Conservation (phyloP, 2,329 filamentous ascomycete species). For the Sphaerostilbella broomeana region DNA sequence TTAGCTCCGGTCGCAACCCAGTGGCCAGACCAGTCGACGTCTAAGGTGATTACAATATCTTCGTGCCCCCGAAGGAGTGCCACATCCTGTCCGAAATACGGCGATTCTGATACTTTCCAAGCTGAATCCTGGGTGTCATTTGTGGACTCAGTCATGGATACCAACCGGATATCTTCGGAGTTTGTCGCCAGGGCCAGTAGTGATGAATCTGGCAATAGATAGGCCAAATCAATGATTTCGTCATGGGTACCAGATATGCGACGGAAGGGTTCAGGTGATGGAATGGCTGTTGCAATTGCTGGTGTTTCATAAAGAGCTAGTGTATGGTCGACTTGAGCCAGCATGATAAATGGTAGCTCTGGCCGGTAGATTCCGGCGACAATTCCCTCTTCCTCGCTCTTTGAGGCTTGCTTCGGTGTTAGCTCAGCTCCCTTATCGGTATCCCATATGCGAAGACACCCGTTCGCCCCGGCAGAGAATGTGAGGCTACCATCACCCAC, state of each 20-base stretch:
- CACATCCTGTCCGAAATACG: conserved; percentile 85
- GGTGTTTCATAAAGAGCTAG: conserved; percentile 61
- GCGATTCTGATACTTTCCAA: conserved; percentile 25
- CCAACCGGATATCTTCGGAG: conserved; percentile 82
- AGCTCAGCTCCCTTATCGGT: conserved; percentile 70
- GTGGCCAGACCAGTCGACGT: conserved; percentile 92
- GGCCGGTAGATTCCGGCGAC: conserved; percentile 63
- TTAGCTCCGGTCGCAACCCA: conserved; percentile 97
- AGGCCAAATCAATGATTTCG: conserved; percentile 91
- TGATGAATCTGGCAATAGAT: conserved; percentile 72
- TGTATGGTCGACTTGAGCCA: conserved; percentile 84
- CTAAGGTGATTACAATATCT: conserved; percentile 91
- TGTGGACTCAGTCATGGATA: conserved; percentile 56
- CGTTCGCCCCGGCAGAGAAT: conserved; percentile 80
- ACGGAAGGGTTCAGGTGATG: conserved; percentile 50
- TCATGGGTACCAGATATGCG: conserved; percentile 95
- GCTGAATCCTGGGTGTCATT: conserved; percentile 16
- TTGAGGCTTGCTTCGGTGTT: conserved; percentile 62
- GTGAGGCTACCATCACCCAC: conserved; percentile 62
- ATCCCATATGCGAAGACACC: conserved; percentile 77
- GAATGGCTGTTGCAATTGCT: conserved; percentile 31
- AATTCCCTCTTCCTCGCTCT: conserved; percentile 59
- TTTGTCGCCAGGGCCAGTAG: conserved; percentile 89
- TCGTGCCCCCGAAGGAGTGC: conserved; percentile 82
- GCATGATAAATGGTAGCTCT: conserved; percentile 64